Percentiles rank a stretch among this genome's conserved stretches.
Evolutionary conservation across 352 stramenopile species (phyloP).

Genomic region (Phytophthora europaea): DNA sequence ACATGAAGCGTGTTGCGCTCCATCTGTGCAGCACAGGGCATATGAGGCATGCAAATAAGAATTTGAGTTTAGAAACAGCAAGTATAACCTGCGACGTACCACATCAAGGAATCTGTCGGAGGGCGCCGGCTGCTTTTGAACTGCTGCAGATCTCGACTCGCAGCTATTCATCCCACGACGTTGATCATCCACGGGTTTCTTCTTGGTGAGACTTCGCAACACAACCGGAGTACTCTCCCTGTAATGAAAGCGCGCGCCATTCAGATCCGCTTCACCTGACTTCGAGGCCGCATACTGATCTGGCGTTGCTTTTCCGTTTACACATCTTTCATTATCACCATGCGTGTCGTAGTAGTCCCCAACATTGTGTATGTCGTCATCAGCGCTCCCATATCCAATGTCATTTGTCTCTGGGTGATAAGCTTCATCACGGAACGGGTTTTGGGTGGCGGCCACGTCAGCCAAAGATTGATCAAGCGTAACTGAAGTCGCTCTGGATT

Average conservation of each 20-base stretch:
- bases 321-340: background rate
- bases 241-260: slow-evolving; percentile 21
- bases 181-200: slow-evolving; percentile 7
- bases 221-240: slow-evolving; percentile 5
- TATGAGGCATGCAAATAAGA: slow-evolving; percentile 10
- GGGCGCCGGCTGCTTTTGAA: slow-evolving; percentile 6
- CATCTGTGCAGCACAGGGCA: slow-evolving; percentile 20
- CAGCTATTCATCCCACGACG: slow-evolving; percentile 5
- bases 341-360: slow-evolving; percentile 8
- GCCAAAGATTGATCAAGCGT: slow-evolving; percentile 31
- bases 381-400: background rate
- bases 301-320: background rate
- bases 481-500: slow-evolving; percentile 17
- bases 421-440: slow-evolving; percentile 28
- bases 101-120: slow-evolving; percentile 24
- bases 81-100: slow-evolving; percentile 22
- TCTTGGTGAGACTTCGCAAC: slow-evolving; percentile 1
- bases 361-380: background rate
- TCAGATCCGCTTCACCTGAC: slow-evolving; percentile 6
- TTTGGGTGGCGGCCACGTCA: slow-evolving; percentile 31
- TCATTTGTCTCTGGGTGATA: slow-evolving; percentile 3
- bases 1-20: slow-evolving; percentile 37
- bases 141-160: slow-evolving; percentile 10
- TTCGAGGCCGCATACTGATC: slow-evolving; percentile 12
- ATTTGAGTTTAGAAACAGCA: background rate